Percentiles rank a stretch among this genome's conserved stretches.
phyloP scores from a whole-genome alignment of 2,329 filamentous ascomycete genomes.

The Paecilomyces fulvus region DNA sequence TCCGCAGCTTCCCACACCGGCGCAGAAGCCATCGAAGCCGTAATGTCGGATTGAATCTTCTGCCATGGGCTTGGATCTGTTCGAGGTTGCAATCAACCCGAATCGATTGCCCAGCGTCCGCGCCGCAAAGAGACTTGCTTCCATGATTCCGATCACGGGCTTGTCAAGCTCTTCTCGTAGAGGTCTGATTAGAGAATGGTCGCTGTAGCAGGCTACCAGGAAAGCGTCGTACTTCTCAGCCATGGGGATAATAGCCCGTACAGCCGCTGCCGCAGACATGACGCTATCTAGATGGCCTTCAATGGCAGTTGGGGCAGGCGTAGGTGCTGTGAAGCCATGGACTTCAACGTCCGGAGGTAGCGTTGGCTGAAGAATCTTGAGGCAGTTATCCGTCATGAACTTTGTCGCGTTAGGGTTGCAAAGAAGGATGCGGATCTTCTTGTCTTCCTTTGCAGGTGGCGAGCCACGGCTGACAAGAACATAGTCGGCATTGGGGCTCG shows the following conservation, averaged over 20 bases:
- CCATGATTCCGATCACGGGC: slow-evolving; percentile 45
- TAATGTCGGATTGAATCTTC: slow-evolving; percentile 34
- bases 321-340: slow-evolving; percentile 43
- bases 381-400: slow-evolving; percentile 41
- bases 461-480: not conserved
- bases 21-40: slow-evolving; percentile 35
- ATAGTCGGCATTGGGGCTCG: not conserved
- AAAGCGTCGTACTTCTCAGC: slow-evolving; percentile 39
- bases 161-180: slow-evolving; percentile 39
- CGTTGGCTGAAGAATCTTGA: slow-evolving; percentile 34
- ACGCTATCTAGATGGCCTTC: slow-evolving; percentile 44
- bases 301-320: slow-evolving; percentile 43
- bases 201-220: slow-evolving; percentile 43
- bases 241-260: slow-evolving; percentile 34
- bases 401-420: slow-evolving; percentile 42
- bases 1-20: slow-evolving; percentile 34
- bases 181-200: slow-evolving; percentile 40
- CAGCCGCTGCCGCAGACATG: slow-evolving; percentile 42
- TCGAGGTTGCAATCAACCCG: slow-evolving; percentile 37
- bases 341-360: slow-evolving; percentile 42
- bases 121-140: slow-evolving; percentile 42
- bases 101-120: slow-evolving; percentile 42
- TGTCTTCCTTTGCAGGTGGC: not conserved
- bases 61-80: slow-evolving; percentile 33
- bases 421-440: slow-evolving; percentile 33